Evolutionary conservation across 805 yeast species (phyloP).

Genomic region (Zygosaccharomyces pseudorouxii): DNA sequence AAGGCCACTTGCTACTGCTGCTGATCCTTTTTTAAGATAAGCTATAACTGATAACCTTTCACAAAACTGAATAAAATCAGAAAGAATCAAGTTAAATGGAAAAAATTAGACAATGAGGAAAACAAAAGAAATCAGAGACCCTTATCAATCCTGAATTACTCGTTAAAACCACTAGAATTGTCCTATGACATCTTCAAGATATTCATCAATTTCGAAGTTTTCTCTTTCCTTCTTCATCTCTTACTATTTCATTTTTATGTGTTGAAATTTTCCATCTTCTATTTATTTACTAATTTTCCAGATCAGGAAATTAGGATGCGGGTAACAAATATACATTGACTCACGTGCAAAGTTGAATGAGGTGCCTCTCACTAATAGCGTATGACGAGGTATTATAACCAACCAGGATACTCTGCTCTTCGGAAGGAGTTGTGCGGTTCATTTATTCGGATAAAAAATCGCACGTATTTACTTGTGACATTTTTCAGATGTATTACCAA

Average conservation of each 20-base stretch:
- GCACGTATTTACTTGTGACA: no score
- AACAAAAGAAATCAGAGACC: not conserved
- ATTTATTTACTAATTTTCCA: slow-evolving; percentile 2
- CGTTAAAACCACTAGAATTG: not conserved
- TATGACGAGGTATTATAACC: no score
- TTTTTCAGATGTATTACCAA: no score
- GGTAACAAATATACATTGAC: not conserved
- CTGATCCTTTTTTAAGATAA: not conserved
- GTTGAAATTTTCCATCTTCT: slow-evolving; percentile 1
- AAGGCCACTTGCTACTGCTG: not conserved
- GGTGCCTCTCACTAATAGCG: no score
- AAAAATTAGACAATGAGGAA: not conserved
- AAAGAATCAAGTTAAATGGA: not conserved
- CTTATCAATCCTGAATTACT: slow-evolving; percentile 2
- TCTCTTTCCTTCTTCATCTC: slow-evolving; percentile 1
- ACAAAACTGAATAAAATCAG: not conserved
- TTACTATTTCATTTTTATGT: not conserved
- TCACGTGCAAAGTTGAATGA: not conserved
- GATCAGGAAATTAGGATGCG: slow-evolving; percentile 1
- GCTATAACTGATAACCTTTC: not conserved
- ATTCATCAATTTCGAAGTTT: not conserved
- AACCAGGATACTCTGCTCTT: no score
- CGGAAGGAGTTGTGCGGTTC: no score
- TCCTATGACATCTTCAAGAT: not conserved
- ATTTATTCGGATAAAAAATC: no score